phyloP scores from a whole-genome alignment of 768 basidiomycete species.

The Paxillus rubicundulus region DNA sequence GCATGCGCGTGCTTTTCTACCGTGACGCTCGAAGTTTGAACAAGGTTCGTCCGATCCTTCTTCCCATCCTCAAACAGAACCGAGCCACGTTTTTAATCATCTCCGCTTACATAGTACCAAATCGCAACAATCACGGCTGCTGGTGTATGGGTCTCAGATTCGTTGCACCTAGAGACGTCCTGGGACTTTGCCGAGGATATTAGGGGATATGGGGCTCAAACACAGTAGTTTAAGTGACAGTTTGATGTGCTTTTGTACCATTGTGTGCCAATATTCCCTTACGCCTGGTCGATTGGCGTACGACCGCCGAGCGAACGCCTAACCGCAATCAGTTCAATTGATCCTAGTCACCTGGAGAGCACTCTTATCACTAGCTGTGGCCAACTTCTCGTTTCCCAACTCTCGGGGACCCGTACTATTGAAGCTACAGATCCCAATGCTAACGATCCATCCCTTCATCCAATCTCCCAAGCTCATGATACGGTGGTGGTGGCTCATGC shows the following conservation, averaged over 20 bases:
- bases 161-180: conserved; percentile 67
- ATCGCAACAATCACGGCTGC: conserved; percentile 80
- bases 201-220: conserved; percentile 87
- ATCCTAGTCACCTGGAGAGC: not conserved
- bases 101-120: conserved; percentile 69
- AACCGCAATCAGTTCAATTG: too few relatives aligned
- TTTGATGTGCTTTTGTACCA: not conserved
- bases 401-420: not conserved
- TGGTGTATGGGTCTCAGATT: conserved; percentile 78
- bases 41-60: conserved; percentile 57
- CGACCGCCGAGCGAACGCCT: too few relatives aligned
- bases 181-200: conserved; percentile 95
- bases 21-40: conserved; percentile 93
- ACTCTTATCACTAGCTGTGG: not conserved
- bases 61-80: not conserved
- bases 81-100: not conserved
- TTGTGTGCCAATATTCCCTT: too few relatives aligned
- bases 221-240: conserved; percentile 49
- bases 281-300: too few relatives aligned
- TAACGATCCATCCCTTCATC: not conserved
- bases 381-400: not conserved
- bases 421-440: not conserved
- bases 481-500: conserved; percentile 27
- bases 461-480: conserved; percentile 14
- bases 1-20: conserved; percentile 94